Evolutionary conservation across 1,284 basidiomycete species (phyloP).

Genomic region (Rhodotorula sp.): DNA sequence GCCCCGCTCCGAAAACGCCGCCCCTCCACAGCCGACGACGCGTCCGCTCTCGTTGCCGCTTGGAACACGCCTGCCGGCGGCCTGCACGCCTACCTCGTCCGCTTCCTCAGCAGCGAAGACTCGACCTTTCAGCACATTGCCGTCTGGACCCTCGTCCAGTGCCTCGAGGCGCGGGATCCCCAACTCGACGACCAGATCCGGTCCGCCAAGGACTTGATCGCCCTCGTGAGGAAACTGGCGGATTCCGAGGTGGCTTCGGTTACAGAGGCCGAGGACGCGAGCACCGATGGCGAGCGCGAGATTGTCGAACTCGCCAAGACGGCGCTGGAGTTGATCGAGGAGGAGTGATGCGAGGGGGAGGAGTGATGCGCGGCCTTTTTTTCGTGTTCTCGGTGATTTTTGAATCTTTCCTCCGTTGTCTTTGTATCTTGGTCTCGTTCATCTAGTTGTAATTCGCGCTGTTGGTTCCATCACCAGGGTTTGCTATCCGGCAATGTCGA

Average conservation of each 20-base stretch:
- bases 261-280: slow-evolving; percentile 49
- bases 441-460: too few species aligned
- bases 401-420: too few species aligned
- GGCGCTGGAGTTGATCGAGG: slow-evolving; percentile 74
- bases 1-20: too few species aligned
- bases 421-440: too few species aligned
- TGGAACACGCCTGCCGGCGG: slow-evolving; percentile 98
- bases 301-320: slow-evolving; percentile 78
- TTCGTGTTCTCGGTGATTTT: too few species aligned
- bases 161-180: slow-evolving; percentile 62
- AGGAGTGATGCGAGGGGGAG: background rate
- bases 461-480: too few species aligned
- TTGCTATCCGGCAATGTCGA: too few species aligned
- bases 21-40: slow-evolving; percentile 73
- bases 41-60: slow-evolving; percentile 94
- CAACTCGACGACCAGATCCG: background rate
- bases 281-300: slow-evolving; percentile 71
- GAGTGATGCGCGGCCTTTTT: background rate
- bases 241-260: slow-evolving; percentile 49
- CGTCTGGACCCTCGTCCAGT: slow-evolving; percentile 97
- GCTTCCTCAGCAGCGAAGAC: slow-evolving; percentile 90
- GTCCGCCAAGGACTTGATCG: slow-evolving; percentile 67
- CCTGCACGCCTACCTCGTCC: slow-evolving; percentile 89
- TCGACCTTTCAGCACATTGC: slow-evolving; percentile 99
- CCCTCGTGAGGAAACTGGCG: slow-evolving; percentile 77